Conservation (phyloP, 2,329 filamentous ascomycete genomes). For the Aspergillus versicolor region DNA sequence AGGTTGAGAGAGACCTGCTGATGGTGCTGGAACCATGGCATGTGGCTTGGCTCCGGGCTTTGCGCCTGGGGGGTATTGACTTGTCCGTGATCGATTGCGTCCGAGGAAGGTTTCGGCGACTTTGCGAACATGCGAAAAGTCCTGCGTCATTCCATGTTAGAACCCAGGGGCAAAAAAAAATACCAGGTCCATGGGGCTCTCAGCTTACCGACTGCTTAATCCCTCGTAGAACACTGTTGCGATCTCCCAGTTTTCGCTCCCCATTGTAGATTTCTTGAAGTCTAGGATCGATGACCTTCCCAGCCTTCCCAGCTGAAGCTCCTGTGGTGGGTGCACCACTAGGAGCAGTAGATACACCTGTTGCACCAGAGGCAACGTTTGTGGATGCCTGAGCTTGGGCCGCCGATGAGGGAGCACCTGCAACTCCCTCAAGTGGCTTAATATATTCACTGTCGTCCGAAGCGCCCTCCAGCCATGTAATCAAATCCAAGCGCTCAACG, state of each 20-base stretch:
- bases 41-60: conserved; percentile 36
- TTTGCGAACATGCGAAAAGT: conserved; percentile 92
- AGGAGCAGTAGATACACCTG: conserved; percentile 32
- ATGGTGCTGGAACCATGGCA: conserved; percentile 33
- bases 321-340: conserved; percentile 33
- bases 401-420: conserved; percentile 38
- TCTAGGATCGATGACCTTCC: conserved; percentile 75
- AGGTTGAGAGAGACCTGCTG: conserved; percentile 38
- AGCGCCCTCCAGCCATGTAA: conserved; percentile 89
- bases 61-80: conserved; percentile 34
- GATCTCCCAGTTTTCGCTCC: conserved; percentile 87
- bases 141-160: conserved; percentile 51
- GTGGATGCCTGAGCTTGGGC: conserved; percentile 46
- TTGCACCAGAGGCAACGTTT: conserved; percentile 52
- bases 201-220: conserved; percentile 77
- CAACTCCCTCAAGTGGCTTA: conserved; percentile 70
- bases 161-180: neutral
- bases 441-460: conserved; percentile 92
- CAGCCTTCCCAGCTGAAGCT: conserved; percentile 46
- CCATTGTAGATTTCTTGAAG: conserved; percentile 86
- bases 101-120: conserved; percentile 74
- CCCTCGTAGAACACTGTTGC: conserved; percentile 82
- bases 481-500: conserved; percentile 85
- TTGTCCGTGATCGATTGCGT: conserved; percentile 45
- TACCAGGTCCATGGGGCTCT: neutral